A percentile compares a stretch with the other conserved stretches of the same genome.
Evolutionary conservation across 495 filamentous ascomycete genomes (phyloP).

Genomic region (Platismatia glauca): DNA sequence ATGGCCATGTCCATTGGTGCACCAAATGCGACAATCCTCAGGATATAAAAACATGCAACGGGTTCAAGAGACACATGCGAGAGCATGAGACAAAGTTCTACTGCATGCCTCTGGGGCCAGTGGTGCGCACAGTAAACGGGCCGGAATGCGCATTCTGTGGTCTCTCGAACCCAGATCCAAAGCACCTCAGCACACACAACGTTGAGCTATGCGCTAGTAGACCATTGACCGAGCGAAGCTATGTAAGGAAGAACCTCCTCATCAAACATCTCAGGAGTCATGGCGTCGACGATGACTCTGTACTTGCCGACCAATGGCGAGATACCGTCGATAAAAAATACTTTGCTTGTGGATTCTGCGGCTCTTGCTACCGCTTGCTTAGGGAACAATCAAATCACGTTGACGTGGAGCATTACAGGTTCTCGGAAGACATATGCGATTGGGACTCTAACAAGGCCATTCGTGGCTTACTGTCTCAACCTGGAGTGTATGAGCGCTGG

Average conservation of each 20-base stretch:
- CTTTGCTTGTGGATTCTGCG: constrained; percentile 10
- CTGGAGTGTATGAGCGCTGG: background rate
- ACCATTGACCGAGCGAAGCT: background rate
- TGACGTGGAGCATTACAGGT: constrained; percentile 1
- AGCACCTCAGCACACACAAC: background rate
- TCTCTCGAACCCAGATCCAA: background rate
- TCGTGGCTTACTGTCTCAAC: background rate
- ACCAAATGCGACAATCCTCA: background rate
- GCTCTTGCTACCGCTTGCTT: background rate
- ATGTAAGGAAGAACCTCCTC: background rate
- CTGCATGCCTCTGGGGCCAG: background rate
- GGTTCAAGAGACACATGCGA: constrained; percentile 11
- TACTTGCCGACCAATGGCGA: background rate
- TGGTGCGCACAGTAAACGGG: background rate
- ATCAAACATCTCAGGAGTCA: background rate
- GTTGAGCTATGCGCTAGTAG: background rate
- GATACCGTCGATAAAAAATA: background rate
- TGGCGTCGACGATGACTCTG: too few species aligned
- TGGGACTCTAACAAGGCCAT: constrained; percentile 5
- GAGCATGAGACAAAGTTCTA: constrained; percentile 2
- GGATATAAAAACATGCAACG: background rate
- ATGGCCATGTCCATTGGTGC: constrained; percentile 3
- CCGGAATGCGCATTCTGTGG: background rate
- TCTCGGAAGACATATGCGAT: background rate
- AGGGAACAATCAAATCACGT: constrained; percentile 4